Evolutionary conservation across 805 yeast genomes (phyloP).

Genomic region (Clavispora carvajalis): DNA sequence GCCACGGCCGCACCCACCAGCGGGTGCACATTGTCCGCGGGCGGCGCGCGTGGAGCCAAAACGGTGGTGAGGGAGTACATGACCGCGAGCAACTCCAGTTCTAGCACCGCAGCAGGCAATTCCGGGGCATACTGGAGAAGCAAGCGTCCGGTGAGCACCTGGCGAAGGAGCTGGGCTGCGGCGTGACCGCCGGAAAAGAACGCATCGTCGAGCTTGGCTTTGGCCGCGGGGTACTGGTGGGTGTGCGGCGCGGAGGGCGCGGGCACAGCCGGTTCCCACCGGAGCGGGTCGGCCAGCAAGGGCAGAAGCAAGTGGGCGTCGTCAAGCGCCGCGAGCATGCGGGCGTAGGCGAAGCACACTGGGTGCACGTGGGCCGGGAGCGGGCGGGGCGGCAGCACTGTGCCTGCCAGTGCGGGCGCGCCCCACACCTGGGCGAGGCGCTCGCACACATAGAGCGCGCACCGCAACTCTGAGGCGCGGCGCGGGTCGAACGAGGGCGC

Average conservation of each 20-base stretch:
- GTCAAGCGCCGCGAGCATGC: conserved; percentile 5
- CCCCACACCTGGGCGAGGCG: conserved; percentile 5
- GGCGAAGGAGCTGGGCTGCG: not conserved
- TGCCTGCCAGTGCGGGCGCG: conserved; percentile 1
- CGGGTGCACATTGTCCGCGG: not conserved
- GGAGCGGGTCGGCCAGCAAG: not conserved
- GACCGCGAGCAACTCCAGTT: not conserved
- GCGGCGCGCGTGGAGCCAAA: not conserved
- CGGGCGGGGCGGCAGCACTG: not conserved
- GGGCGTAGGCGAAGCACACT: conserved; percentile 2
- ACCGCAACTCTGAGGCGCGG: conserved; percentile 6
- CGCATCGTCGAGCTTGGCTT: not conserved
- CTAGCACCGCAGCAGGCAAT: not conserved
- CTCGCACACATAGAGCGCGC: conserved; percentile 6
- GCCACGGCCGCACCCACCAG: not conserved
- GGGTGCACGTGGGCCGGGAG: not conserved
- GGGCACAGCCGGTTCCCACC: not conserved
- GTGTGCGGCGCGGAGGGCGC: not conserved
- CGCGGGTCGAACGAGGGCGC: conserved; percentile 7
- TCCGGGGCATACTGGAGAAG: not conserved
- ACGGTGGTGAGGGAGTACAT: not conserved
- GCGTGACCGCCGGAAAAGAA: conserved; percentile 1
- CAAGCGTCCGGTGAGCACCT: not conserved
- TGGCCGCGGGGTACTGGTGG: not conserved
- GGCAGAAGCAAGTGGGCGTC: not conserved